Base-by-base conservation (phyloP, 352 stramenopile genomes). In the Aphanomyces cochlioides region DNA sequence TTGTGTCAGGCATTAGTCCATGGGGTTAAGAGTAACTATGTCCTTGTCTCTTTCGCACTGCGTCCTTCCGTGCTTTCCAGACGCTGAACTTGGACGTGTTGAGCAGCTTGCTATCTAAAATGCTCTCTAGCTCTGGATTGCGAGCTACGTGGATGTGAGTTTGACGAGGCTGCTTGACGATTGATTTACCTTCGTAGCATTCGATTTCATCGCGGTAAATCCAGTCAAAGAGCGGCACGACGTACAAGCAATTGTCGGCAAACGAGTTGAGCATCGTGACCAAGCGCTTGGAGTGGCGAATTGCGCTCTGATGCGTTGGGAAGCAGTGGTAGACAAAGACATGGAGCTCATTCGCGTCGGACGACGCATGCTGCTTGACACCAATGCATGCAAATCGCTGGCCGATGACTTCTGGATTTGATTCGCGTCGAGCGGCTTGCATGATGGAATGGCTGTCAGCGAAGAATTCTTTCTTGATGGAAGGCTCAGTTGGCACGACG, bases 211-310 rank as follows among this genome's bases (percentile, higher is more conserved):
- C 71, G 47, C 91, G 72, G 5, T 80, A 67, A 56, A 93, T 77
- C 86, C 86, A 93, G 68, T 90, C 83, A 56, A 92, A 92, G 21
- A 93, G 71, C 60, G 86, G 86, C n/a, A 93, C 80, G 50, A 93
- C 79, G 59, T 74, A 84, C 45, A 92, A 69, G 2, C 43, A 34
- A 34, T 70, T 70, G 12, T 70, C 53, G 45, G 78, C 63, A 28
- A 77, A 68, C 3, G 77, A 74, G 37, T 81, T 74, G 40, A 92
- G 74, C 21, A 82, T 77, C 3, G 73, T 36, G 1, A 73, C 73
- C 47, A 87, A 82, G 67, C 91, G 82, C 56, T 79, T 78, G 21
- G 83, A 83, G 59, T 92, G 92, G 4, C 86, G 83, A 65, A 89
- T 75, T 3, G 86, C 84, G 40, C 86, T 94, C 73, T 92, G 86